Evolutionary conservation across 176 grass and related monocot species (phyloP), one percentile per base, ranked within the genome.

Genomic region (Rhynchospora tenuis): DNA sequence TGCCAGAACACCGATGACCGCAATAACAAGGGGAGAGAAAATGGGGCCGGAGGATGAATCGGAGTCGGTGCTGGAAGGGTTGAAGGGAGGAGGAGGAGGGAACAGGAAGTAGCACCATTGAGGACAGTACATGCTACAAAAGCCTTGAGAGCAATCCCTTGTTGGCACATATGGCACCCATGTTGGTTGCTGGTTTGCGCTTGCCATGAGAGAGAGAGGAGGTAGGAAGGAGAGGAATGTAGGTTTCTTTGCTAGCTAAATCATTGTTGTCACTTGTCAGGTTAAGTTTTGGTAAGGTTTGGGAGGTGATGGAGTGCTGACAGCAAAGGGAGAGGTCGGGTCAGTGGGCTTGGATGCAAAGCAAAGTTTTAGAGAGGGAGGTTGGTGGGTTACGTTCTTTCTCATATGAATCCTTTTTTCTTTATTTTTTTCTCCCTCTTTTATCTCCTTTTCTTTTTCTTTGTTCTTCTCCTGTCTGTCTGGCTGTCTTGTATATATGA

Each of bases 51-150:
- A 91, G 81, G 79, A 80, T 64, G 93, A 86, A 84, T 87, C 94
- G 74, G 52, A 43, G 71, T 61, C 33, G 42, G 89, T 29, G 8
- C 77, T 84, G 54, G 86, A 80, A 76, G 91, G 65, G 43, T 89
- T 91, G 84, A 94, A 87, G 13, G 84, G 87, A 0, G 94, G 94
- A 70, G 94, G 94, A 1, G 94, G 94, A 52, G 94, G 90, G 87
- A 97, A 94, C 78, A 92, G 64, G 74, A 93, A 79, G 91, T 99
- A 99, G 85, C 97, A 99, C 97, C 97, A 99, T 88, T 99, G 97
- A 52, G 85, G 97, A 78, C 93, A 96, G 85, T 96, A 99, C 74
- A 88, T 88, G 85, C 91, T 99, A 74, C 97, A 99, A 22, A 99
- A 83, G 33, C 97, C 97, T 88, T 93, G 91, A 17, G 97, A 95